Evolutionary conservation across 768 basidiomycete genomes (phyloP).

Genomic region (Trichaptum fuscoviolaceum): DNA sequence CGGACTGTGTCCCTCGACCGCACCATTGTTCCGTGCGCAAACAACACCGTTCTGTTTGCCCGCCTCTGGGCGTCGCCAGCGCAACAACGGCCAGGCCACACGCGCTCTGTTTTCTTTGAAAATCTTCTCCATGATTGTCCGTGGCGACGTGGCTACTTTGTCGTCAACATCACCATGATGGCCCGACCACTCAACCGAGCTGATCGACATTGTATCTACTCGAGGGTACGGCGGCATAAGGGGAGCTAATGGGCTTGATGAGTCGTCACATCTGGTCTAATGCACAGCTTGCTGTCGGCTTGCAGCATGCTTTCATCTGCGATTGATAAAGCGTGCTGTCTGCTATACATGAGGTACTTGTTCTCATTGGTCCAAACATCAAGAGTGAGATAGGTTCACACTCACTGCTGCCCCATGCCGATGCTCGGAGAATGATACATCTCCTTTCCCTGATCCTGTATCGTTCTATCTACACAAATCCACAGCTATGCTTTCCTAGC

Average conservation of each 20-base stretch:
- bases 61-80: slow-evolving; percentile 43
- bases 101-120: not conserved
- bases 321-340: not conserved
- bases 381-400: not conserved
- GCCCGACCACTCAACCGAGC: no score
- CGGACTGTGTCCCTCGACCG: not conserved
- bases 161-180: not conserved
- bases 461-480: not conserved
- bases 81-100: not conserved
- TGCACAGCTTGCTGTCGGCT: not conserved
- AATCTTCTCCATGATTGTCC: not conserved
- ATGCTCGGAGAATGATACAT: not conserved
- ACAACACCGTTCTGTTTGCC: slow-evolving; percentile 62
- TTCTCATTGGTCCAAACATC: not conserved
- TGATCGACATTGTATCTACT: not conserved
- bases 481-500: not conserved
- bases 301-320: not conserved
- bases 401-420: not conserved
- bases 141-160: not conserved
- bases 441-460: not conserved
- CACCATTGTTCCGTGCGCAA: not conserved
- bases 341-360: not conserved
- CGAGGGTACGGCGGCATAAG: not conserved
- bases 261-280: not conserved
- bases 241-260: not conserved